phyloP scores from a whole-genome alignment of 306 rosid genomes.

The Dalbergia cochinchinensis region DNA sequence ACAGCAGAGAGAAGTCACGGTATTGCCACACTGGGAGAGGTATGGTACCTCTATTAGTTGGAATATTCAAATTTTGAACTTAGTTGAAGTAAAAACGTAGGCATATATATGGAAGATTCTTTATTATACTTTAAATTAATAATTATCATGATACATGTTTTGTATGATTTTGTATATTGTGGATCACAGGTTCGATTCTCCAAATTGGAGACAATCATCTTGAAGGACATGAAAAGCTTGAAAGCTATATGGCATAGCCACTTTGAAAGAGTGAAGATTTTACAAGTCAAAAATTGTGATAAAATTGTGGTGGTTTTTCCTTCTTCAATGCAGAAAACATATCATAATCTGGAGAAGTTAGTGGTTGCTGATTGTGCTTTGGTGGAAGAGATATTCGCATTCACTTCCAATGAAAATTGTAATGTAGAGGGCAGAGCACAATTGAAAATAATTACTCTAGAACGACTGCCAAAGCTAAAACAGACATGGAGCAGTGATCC shows the following conservation, averaged over 20 bases:
- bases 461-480: neutral
- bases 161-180: neutral
- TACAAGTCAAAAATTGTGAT: neutral
- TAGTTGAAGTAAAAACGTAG: neutral
- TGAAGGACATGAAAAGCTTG: neutral
- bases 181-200: conserved; percentile 4
- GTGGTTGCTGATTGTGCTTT: neutral
- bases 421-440: neutral
- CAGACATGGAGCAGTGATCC: neutral
- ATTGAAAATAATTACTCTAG: conserved; percentile 1
- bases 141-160: neutral
- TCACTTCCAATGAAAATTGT: neutral
- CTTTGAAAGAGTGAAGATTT: neutral
- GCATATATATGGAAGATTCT: no score
- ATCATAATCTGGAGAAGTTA: neutral
- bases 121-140: neutral
- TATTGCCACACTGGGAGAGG: neutral
- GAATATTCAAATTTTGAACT: neutral
- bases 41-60: neutral
- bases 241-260: neutral
- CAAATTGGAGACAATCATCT: neutral
- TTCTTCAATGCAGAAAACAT: neutral
- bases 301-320: neutral
- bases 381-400: neutral
- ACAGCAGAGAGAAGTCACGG: neutral